Conservation (phyloP, 1,139 yeast species). For the Taiozyma sp. region DNA sequence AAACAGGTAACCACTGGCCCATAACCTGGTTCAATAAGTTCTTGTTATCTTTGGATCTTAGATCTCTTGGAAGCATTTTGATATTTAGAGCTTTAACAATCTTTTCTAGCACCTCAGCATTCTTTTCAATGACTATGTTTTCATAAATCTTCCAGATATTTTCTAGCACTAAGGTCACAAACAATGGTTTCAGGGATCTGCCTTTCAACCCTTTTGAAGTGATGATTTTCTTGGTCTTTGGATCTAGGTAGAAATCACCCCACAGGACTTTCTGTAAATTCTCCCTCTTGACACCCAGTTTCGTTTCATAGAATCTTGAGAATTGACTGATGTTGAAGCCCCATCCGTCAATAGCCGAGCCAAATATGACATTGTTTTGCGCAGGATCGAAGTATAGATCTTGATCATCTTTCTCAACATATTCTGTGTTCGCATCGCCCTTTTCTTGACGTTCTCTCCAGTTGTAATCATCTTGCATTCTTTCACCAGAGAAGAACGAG, state of each 20-base stretch:
- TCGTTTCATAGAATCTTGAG: constrained; percentile 79
- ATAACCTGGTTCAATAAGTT: constrained; percentile 60
- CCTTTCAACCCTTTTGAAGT: constrained; percentile 50
- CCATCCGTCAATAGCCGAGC: constrained; percentile 97
- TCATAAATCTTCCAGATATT: constrained; percentile 92
- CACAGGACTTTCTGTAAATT: constrained; percentile 84
- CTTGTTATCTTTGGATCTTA: constrained; percentile 73
- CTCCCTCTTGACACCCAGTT: constrained; percentile 77
- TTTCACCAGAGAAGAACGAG: constrained; percentile 85
- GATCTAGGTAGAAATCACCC: constrained; percentile 92
- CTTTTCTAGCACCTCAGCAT: constrained; percentile 67
- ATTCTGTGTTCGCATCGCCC: constrained; percentile 38
- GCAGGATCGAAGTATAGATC: constrained; percentile 89
- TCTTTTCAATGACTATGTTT: constrained; percentile 56
- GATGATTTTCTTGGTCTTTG: constrained; percentile 79
- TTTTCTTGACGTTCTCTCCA: constrained; percentile 66
- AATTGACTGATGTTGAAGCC: constrained; percentile 89
- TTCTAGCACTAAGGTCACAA: constrained; percentile 82
- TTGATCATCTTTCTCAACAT: constrained; percentile 71
- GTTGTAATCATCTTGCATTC: constrained; percentile 83
- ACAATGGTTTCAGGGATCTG: constrained; percentile 62
- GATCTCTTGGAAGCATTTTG: constrained; percentile 67
- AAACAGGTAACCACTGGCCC: constrained; percentile 93
- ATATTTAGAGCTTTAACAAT: constrained; percentile 68
- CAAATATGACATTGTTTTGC: constrained; percentile 85